Percentiles rank a stretch among this genome's conserved stretches.
Conservation (phyloP, 768 basidiomycete genomes). For the Leucocoprinus birnbaumii region DNA sequence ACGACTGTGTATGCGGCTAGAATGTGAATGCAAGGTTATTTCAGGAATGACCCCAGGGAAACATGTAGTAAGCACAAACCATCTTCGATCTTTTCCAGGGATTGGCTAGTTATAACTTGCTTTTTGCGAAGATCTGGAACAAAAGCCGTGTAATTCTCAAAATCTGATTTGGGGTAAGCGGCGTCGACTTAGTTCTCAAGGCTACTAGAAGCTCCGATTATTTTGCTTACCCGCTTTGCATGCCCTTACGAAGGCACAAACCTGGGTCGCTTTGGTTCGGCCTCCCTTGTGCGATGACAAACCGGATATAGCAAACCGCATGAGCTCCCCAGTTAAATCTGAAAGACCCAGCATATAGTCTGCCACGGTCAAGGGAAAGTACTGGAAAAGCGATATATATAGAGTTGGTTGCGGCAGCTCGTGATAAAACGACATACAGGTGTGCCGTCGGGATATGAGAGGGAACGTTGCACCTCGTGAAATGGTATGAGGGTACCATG, state of each 20-base stretch:
- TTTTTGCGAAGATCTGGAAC: constrained; percentile 81
- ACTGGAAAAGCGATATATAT: constrained; percentile 40
- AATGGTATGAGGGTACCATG: constrained; percentile 65
- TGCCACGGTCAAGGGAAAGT: constrained; percentile 68
- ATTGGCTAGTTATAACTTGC: constrained; percentile 79
- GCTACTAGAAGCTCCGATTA: neutral
- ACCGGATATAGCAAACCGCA: constrained; percentile 91
- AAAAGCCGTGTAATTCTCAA: constrained; percentile 72
- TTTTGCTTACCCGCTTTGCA: constrained; percentile 64
- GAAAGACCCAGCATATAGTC: constrained; percentile 93
- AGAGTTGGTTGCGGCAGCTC: neutral
- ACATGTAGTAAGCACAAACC: constrained; percentile 51
- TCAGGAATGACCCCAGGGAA: neutral
- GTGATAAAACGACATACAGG: constrained; percentile 47
- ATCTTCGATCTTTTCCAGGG: constrained; percentile 93
- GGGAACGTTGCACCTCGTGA: constrained; percentile 58
- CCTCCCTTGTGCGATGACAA: constrained; percentile 62
- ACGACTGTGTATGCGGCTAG: constrained; percentile 72
- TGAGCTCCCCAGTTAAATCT: constrained; percentile 95
- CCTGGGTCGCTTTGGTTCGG: constrained; percentile 54
- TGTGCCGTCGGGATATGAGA: constrained; percentile 58
- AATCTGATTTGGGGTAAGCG: constrained; percentile 38
- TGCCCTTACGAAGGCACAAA: constrained; percentile 68
- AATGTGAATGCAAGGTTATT: constrained; percentile 9
- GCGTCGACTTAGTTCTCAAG: neutral